These are phyloP conservation scores for Cryptococcus sp. DNA, from an alignment of 1,284 basidiomycete species.

Conservation along the genomic window DNA sequence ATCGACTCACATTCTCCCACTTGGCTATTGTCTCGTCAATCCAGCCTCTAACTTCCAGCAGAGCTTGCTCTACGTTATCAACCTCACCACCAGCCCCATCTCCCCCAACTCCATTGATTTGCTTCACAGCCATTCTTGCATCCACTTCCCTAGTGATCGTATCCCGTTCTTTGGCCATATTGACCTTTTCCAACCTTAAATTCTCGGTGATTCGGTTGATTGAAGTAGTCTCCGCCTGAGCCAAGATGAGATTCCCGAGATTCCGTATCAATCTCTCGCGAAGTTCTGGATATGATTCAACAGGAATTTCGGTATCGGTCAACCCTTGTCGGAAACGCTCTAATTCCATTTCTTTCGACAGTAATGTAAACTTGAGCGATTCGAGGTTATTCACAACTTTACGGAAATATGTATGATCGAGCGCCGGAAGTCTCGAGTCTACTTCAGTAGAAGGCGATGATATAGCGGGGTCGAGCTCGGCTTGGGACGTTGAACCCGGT, in stretches of 20 bases:
- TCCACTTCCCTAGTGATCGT: slow-evolving; percentile 28
- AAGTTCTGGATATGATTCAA: neutral
- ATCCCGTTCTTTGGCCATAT: slow-evolving; percentile 19
- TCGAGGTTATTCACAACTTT: slow-evolving; percentile 31
- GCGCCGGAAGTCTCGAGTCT: neutral
- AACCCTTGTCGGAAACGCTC: neutral
- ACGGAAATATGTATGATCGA: slow-evolving; percentile 26
- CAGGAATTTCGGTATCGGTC: neutral
- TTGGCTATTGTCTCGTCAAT: slow-evolving; percentile 33
- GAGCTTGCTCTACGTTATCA: slow-evolving; percentile 25
- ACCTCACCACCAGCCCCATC: neutral
- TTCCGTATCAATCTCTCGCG: neutral
- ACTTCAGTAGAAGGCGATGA: neutral
- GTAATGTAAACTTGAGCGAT: slow-evolving; percentile 15
- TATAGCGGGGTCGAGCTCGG: neutral
- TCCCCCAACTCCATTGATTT: slow-evolving; percentile 4
- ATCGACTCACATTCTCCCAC: slow-evolving; percentile 35
- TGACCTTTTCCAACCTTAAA: slow-evolving; percentile 27
- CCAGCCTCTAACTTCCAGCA: slow-evolving; percentile 40
- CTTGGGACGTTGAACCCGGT: neutral
- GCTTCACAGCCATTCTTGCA: slow-evolving; percentile 14
- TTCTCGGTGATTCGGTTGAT: slow-evolving; percentile 27
- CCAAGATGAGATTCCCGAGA: neutral
- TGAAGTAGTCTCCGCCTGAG: slow-evolving; percentile 23
- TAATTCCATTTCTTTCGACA: slow-evolving; percentile 21